Conservation (phyloP, 192 early-diverging fungal genomes). For the Coemansia sp. region DNA sequence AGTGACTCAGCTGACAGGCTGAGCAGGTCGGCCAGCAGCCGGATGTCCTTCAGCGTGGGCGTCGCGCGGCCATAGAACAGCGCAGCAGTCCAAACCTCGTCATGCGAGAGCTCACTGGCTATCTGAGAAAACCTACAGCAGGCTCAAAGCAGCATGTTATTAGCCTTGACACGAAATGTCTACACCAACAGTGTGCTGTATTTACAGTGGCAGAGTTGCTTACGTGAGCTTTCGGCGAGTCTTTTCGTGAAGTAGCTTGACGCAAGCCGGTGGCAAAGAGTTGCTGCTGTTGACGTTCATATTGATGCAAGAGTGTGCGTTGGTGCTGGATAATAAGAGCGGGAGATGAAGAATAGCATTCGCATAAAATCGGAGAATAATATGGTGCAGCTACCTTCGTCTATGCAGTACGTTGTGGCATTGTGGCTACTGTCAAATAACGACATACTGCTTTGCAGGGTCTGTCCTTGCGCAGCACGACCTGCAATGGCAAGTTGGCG, state of each 20-base stretch:
- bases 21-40: slow-evolving; percentile 33
- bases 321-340: no score
- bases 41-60: slow-evolving; percentile 44
- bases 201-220: not conserved
- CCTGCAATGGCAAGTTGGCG: no score
- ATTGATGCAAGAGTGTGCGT: no score
- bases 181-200: not conserved
- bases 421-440: not conserved
- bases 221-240: slow-evolving; percentile 41
- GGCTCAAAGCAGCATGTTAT: not conserved
- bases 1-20: slow-evolving; percentile 45
- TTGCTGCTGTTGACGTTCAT: slow-evolving; percentile 12
- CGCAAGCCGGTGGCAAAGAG: slow-evolving; percentile 32
- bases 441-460: not conserved
- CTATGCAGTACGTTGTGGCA: not conserved
- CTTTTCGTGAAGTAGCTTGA: slow-evolving; percentile 46
- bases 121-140: slow-evolving; percentile 58
- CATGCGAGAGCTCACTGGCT: slow-evolving; percentile 50
- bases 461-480: not conserved
- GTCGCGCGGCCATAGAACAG: slow-evolving; percentile 67
- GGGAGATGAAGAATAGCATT: no score
- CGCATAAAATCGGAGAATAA: not conserved
- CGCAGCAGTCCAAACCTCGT: slow-evolving; percentile 67
- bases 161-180: not conserved
- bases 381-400: not conserved